Conservation (phyloP, 176 grass and related monocot genomes). For the Carex pumila region DNA sequence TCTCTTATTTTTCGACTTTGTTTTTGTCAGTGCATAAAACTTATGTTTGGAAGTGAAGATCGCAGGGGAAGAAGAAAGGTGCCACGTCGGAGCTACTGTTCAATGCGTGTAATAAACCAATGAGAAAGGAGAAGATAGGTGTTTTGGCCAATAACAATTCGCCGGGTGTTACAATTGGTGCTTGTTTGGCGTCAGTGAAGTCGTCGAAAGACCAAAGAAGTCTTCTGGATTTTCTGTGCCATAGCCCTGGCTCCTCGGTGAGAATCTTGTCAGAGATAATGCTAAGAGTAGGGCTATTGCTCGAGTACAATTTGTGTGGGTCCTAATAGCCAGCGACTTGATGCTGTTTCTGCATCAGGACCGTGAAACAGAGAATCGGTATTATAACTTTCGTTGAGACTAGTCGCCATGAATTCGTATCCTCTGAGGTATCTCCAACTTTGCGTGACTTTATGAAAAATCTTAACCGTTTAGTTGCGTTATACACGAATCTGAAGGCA, state of each 20-base stretch:
- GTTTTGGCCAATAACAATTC: constrained; percentile 7
- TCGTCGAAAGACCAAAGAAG: neutral
- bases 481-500: too few species aligned
- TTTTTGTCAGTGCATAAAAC: too few species aligned
- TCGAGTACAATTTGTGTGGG: neutral
- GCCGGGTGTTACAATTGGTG: neutral
- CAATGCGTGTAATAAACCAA: constrained; percentile 23
- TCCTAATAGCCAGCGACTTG: neutral
- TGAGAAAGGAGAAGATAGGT: constrained; percentile 18
- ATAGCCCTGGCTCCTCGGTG: neutral
- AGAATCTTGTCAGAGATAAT: neutral
- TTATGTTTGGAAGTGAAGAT: neutral
- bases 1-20: neutral
- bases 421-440: too few species aligned
- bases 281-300: too few species aligned
- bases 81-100: neutral
- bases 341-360: neutral
- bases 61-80: neutral
- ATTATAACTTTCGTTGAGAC: neutral
- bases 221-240: neutral
- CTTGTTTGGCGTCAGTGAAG: neutral
- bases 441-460: too few species aligned
- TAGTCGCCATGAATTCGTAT: too few species aligned
- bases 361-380: neutral
- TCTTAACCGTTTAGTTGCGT: too few species aligned